Conservation (phyloP, 2,329 filamentous ascomycete genomes). For the Colletotrichum australisinense region DNA sequence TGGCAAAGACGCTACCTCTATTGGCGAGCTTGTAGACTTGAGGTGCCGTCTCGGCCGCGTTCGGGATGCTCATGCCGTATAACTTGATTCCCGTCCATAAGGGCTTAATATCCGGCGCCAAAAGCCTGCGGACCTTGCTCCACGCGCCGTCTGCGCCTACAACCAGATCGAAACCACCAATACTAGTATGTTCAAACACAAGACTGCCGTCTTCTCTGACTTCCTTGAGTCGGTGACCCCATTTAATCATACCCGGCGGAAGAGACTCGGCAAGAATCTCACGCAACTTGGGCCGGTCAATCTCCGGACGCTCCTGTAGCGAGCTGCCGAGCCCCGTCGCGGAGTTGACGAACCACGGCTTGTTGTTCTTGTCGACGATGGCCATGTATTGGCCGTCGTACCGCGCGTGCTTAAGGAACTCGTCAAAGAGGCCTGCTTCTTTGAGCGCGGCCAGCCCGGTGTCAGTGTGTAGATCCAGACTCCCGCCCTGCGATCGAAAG, state of each 20-base stretch:
- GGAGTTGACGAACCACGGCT: conserved; percentile 44
- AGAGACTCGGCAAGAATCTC: conserved; percentile 58
- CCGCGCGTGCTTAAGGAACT: conserved; percentile 61
- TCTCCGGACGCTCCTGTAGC: conserved; percentile 59
- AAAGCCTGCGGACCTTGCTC: conserved; percentile 49
- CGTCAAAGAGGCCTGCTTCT: conserved; percentile 60
- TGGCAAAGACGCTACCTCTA: conserved; percentile 58
- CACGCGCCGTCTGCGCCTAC: conserved; percentile 52
- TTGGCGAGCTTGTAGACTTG: conserved; percentile 58
- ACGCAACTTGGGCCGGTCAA: conserved; percentile 60
- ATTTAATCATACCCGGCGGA: conserved; percentile 56
- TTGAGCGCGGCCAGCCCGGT: conserved; percentile 63
- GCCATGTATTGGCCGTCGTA: conserved; percentile 63
- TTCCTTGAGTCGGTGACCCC: conserved; percentile 55
- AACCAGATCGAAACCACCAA: conserved; percentile 52
- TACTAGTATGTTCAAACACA: conserved; percentile 49
- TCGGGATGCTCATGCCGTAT: conserved; percentile 54
- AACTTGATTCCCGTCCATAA: conserved; percentile 58
- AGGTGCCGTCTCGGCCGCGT: conserved; percentile 54
- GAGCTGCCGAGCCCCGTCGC: conserved; percentile 37
- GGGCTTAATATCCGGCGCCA: conserved; percentile 52
- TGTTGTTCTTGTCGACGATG: conserved; percentile 55
- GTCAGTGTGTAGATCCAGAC: conserved; percentile 63
- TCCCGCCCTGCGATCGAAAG: conserved; percentile 62
- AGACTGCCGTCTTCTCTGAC: conserved; percentile 49